phyloP scores from a whole-genome alignment of 2,329 filamentous ascomycete species.

The Beauveria caledonica region DNA sequence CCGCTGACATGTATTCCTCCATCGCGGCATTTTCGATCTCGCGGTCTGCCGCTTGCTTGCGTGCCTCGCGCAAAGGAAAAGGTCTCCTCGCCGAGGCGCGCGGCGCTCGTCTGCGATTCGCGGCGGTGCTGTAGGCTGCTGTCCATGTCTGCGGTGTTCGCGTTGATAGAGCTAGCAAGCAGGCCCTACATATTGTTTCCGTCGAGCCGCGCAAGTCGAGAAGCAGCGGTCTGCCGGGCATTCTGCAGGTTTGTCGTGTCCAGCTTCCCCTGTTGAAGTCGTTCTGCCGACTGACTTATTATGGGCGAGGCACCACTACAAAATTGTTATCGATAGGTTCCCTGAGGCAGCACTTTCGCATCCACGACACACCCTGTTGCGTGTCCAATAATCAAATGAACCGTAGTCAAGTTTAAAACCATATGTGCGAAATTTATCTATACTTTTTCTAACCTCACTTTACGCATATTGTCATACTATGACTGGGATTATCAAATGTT shows the following conservation, averaged over 20 bases:
- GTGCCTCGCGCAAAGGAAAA: background rate
- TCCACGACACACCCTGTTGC: conserved; percentile 10
- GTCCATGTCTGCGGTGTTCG: conserved; percentile 20
- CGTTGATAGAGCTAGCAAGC: conserved; percentile 24
- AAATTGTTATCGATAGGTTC: conserved; percentile 8
- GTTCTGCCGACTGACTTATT: background rate
- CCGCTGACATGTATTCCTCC: background rate
- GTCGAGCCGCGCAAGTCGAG: conserved; percentile 28
- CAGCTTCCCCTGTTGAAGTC: conserved; percentile 4
- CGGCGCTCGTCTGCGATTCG: conserved; percentile 16
- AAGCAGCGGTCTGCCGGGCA: conserved; percentile 23
- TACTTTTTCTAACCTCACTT: background rate
- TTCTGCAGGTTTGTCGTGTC: conserved; percentile 3
- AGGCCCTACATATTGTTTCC: conserved; percentile 30
- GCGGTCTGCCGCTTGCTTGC: background rate
- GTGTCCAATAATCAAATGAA: background rate
- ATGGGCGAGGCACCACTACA: background rate
- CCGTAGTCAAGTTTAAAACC: background rate
- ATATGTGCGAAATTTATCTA: background rate
- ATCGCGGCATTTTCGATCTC: background rate
- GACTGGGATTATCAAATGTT: background rate
- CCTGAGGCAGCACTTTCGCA: background rate
- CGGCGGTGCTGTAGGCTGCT: conserved; percentile 26
- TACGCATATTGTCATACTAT: no score
- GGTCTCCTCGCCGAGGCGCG: conserved; percentile 12